Base-by-base conservation (phyloP, 768 basidiomycete genomes). In the Cystofilobasidium ferigula region DNA sequence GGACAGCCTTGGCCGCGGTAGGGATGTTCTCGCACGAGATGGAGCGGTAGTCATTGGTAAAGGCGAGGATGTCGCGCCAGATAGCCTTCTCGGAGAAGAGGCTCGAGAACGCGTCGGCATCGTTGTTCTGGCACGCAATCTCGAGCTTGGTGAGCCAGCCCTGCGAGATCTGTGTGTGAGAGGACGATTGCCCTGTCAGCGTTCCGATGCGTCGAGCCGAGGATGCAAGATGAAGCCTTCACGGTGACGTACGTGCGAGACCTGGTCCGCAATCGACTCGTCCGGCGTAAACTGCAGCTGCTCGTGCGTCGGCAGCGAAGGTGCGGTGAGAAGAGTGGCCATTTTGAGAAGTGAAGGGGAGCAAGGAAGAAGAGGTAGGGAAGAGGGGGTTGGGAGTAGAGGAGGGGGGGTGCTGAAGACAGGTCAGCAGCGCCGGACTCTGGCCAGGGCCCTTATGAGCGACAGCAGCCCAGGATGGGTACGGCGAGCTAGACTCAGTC, bases 31-130 rank as follows among this genome's bases (percentile, higher is more conserved):
- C 30, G 9, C 30, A 9, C 36, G 20, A 9, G 36, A 57, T 34
- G 14, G 56, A 34, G 6, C 56, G n/a, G 18, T 57, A 38, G 4
- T 57, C 56, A 30, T 57, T 57, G 26, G 56, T 57, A 30, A 57
- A 57, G 36, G 56, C 56, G 24, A 57, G 36, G n/a, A 57, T 34
- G 56, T 57, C 56, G 7, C 56, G 56, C 56, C 56, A 57, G 56
- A 57, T 20, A n/a, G 47, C 47, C 5, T n/a, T 24, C 2, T 48
- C 47, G n/a, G 8, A n/a, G 47, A 48, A 48, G 4, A 48, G 26
- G 13, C 22, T n/a, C 13, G 47, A 10, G 24, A 48, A 48, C 2
- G 47, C 47, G 4, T 48, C 47, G 6, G 47, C 3, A n/a, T 48
- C 47, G 47, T 48, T 24, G 47, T 10, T 48, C 47, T 10, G 10